Base-by-base conservation (phyloP, 257 asterid species). In the Misopates orontium region DNA sequence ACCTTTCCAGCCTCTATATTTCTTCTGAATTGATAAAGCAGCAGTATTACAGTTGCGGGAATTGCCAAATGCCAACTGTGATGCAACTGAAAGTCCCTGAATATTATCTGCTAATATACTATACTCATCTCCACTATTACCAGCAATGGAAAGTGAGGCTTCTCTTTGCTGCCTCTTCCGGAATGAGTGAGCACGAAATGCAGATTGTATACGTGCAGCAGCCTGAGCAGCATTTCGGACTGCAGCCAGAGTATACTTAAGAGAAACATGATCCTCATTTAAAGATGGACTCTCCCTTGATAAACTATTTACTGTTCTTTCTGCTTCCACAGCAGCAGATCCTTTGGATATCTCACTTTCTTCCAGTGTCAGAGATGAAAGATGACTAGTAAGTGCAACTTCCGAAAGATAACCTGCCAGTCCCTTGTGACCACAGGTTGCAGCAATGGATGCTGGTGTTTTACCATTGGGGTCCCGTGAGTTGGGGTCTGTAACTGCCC, bases 381-480 rank as follows among this genome's bases (percentile, higher is more conserved):
- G 96, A 74, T 90, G 99, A 74, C 84, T 82, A 19, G 95, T 94
- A 49, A 94, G 83, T 50, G 87, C 84, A 67, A 85, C 79, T 80
- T 94, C 99, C 32, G 99, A 90, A 41, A 94, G 96, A 71, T 90
- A 94, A 45, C 96, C 98, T 10, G 99, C 99, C 23, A 94, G 96
- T 76, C 96, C 97, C 55, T 50, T 85, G 84, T 90, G 91, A 50
- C 96, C 96, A 20, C 45, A 77, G 56, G 81, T 49, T 28, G 88
- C 85, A 66, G 99, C 99, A 68, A 94, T 57, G 12, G 84, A 77
- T 71, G 96, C 96, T 1, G 99, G 86, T 49, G 95, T 88, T 87
- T 85, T 80, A 62, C 99, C 99, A 24, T 67, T 81, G 44, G 75
- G 94, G 68, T 94, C 91, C 67, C 80, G 79, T 57, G 90, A 42